Base-by-base conservation (phyloP, 371 early-diverging fungal species). In the Batkoa obscura region DNA sequence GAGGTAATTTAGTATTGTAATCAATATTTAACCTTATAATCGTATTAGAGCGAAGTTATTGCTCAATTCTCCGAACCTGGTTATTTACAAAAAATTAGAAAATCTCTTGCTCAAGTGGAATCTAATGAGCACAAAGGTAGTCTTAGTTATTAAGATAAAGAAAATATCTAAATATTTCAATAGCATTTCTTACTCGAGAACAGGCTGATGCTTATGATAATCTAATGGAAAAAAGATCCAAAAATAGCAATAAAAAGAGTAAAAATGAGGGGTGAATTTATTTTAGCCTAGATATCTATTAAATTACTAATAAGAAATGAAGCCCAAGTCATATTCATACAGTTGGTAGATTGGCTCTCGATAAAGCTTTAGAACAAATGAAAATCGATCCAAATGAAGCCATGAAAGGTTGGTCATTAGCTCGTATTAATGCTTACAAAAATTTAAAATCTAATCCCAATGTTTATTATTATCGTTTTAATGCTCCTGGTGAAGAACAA, bases 391-490 rank as follows among this genome's bases (percentile, higher is more conserved):
- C 84, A 46, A 72, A 73, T 63, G 81, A 83, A 59, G 86, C 90
- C 0, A 88, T 90, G 70, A 85, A 86, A 63, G 94, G 94, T 33
- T 94, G 94, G 94, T 88, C 89, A 2, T 80, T 80, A 58, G 94
- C 94, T 30, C 86, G 94, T 42, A 86, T 88, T 49, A 81, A 81
- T 57, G 94, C 94, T 2, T 93, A 85, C 62, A 77, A 86, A 58
- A 80, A 81, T 63, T 88, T 90, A 65, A 80, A 87, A 55, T 78
- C 78, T 48, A 88, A 88, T 51, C 94, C 94, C 45, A 93, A 93
- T 71, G 83, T 88, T 33, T 93, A 93, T 63, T 93, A 91, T 60
- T 93, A 93, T 64, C 82, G 92, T 2, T 93, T 93, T 67, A 93
- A 93, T 63, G 92, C 90, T 0, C 94, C 94, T 0, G 92, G 92